These are phyloP conservation scores for Hyaloscypha bicolor DNA, from an alignment of 495 filamentous ascomycete genomes.

Conservation along the genomic window DNA sequence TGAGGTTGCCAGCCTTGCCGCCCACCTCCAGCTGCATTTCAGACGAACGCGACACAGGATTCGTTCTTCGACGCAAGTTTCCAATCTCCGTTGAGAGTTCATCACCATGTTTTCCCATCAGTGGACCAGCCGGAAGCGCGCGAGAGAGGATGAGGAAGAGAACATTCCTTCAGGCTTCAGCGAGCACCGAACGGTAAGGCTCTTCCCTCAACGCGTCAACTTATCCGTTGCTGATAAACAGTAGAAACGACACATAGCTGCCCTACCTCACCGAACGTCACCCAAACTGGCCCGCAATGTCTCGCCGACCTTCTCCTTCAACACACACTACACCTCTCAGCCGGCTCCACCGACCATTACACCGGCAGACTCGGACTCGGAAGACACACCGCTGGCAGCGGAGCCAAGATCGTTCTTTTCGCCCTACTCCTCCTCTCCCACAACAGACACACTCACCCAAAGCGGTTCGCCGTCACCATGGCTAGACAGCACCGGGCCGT, in stretches of 20 bases:
- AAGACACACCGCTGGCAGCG: slow-evolving; percentile 23
- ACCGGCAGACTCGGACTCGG: slow-evolving; percentile 33
- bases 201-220: neutral
- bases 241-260: slow-evolving; percentile 34
- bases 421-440: slow-evolving; percentile 29
- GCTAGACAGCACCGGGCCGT: neutral
- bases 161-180: slow-evolving; percentile 24
- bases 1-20: slow-evolving; percentile 12
- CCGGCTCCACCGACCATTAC: slow-evolving; percentile 34
- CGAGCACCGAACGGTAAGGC: slow-evolving; percentile 31
- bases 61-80: neutral
- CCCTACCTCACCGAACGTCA: slow-evolving; percentile 29
- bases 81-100: slow-evolving; percentile 6
- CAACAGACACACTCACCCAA: slow-evolving; percentile 15
- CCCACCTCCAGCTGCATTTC: slow-evolving; percentile 7
- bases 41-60: slow-evolving; percentile 15
- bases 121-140: slow-evolving; percentile 27
- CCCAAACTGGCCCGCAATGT: slow-evolving; percentile 19
- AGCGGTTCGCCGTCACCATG: slow-evolving; percentile 24
- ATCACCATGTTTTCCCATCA: slow-evolving; percentile 28
- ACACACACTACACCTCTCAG: slow-evolving; percentile 23
- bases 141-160: slow-evolving; percentile 29
- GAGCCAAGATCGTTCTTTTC: slow-evolving; percentile 32
- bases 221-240: slow-evolving; percentile 13
- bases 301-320: slow-evolving; percentile 17